A percentile compares a stretch with the other conserved stretches of the same genome.
phyloP scores from a whole-genome alignment of 78 protist species.

The slime mould (Dictyostelium discoideum) region dicty_2.7 NC_007088.5:4870501-4871000 shows the following conservation, averaged over 20 bases:
- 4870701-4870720: neutral
- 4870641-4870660: neutral
- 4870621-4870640: no score
- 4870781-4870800: neutral
- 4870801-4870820: neutral
- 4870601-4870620: no score
- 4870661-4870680: neutral
- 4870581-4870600: no score
- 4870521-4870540: neutral
- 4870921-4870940: neutral
- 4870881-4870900: neutral
- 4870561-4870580: neutral
- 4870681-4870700: neutral
- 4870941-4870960: neutral
- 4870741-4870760: conserved; percentile 23
- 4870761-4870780: conserved; percentile 6
- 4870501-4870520: no score
- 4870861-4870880: neutral
- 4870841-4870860: neutral
- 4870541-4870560: neutral
- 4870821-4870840: neutral
- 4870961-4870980: conserved; percentile 44
- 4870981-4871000: conserved; percentile 44
- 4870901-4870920: neutral
- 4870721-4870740: conserved; percentile 7